Base-by-base conservation (phyloP, 2,329 filamentous ascomycete species). In the Alternaria ventricosa region DNA sequence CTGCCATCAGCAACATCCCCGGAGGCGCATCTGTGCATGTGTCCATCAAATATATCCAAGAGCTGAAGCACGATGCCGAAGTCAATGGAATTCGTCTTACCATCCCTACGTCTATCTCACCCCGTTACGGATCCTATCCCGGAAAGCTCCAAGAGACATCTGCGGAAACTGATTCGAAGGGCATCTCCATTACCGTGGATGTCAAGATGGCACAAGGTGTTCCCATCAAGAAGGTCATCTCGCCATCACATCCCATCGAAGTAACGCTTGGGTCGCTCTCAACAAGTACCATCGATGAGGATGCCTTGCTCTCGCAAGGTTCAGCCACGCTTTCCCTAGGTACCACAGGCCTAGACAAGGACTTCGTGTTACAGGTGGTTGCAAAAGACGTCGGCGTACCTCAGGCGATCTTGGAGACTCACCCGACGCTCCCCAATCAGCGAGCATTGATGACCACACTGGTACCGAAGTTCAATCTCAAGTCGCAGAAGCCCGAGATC, bases 391-490 rank as follows among this genome's bases (percentile, higher is more conserved):
- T 62, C 12, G 55, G 60, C 10, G 20, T 54, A 15, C 60, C 60
- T 33, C 60, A 59, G 18, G 60, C 60, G 13, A 59, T 59, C 25
- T 23, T 62, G 6, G 55, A 62, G 22, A 55, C 41, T 1, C 60
- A 62, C 15, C 23, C 60, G 5, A 59, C 43, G 6, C 25, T 59
- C 13, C 20, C 55, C 20, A 54, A 62, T 13, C 60, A 55, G 15
- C 60, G 60, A 11, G 55, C 60, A 6, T 44, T 62, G 43, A 62
- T 62, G 60, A 25, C 60, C 12, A 62, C 49, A 2, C 10, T 63
- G 5, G 60, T 63, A 22, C 60, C 55, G 2, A 63, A 60, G 30
- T 63, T 63, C 55, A 59, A 50, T 5, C 30, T 63, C 30, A 59
- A 63, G 43, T 44, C 55, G 25, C 30, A 63, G 45, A 63, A 50